Evolutionary conservation across 345 rosid species (phyloP), one percentile per base, ranked within the genome.

Genomic region (Hypericum perforatum): DNA sequence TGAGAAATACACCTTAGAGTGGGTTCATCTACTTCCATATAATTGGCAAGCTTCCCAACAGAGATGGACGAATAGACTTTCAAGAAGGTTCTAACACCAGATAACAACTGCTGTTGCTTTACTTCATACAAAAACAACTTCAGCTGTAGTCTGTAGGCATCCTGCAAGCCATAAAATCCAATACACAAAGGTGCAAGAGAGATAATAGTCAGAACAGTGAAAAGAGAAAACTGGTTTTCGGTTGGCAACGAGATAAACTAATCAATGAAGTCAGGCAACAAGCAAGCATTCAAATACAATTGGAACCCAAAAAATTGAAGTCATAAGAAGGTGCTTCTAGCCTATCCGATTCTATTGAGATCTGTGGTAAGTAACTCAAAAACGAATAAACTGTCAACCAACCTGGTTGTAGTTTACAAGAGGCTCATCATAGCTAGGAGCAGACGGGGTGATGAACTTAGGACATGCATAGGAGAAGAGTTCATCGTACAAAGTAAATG

Each of bases 391-490:
- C 32, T 22, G 0, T 0, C 37, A 6, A 47, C 59, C 36, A 65
- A 85, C 98, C 87, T 92, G 98, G 63, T 92, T 92, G 75, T 92
- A 88, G 47, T 92, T 92, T 58, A 84, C 89, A 49, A 85, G 86
- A 46, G 97, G 97, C 71, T 92, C 98, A 57, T 83, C 90, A 55
- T 88, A 92, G 72, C 85, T 80, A 57, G 98, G 94, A 38, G 91
- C 80, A 0, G 98, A 85, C 51, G 98, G 97, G 7, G 94, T 88
- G 58, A 92, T 92, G 69, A 92, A 92, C 77, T 92, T 92, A 32
- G 98, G 98, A 59, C 98, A 92, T 46, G 98, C 98, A 68, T 92
- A 92, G 0, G 98, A 85, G 82, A 92, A 92, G 64, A 88, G 94
- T 72, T 92, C 98, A 66, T 92, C 98, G 48, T 78, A 88, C 13